A percentile compares a stretch with the other conserved stretches of the same genome.
phyloP scores from a whole-genome alignment of 2,329 filamentous ascomycete genomes.

The Ceratocystis variospora region DNA sequence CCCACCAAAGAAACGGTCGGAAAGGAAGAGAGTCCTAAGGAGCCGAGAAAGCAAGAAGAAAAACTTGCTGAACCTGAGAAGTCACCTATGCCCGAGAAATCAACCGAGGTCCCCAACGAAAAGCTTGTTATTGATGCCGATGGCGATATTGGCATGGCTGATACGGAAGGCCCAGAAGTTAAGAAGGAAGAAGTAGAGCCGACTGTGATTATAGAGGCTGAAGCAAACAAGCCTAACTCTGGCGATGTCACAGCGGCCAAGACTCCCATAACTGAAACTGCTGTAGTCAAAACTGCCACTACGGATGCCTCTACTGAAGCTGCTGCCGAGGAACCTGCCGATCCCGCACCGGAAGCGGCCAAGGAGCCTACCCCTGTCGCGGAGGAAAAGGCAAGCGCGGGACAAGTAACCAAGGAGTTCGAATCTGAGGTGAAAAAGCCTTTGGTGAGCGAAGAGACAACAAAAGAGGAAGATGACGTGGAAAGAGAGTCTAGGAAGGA shows the following conservation, averaged over 20 bases:
- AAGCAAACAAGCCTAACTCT: background rate
- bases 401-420: conserved; percentile 15
- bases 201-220: conserved; percentile 6
- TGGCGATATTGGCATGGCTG: conserved; percentile 17
- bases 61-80: conserved; percentile 19
- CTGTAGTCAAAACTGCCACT: background rate
- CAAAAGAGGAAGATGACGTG: conserved; percentile 23
- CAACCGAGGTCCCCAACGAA: conserved; percentile 15
- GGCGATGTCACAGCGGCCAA: background rate
- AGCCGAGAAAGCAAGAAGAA: conserved; percentile 18
- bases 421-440: conserved; percentile 20
- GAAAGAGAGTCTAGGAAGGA: conserved; percentile 20
- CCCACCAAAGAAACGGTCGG: conserved; percentile 23
- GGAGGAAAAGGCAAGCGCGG: background rate
- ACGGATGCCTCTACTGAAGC: background rate
- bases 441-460: conserved; percentile 19
- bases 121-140: conserved; percentile 16
- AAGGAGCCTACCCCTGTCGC: background rate
- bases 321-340: background rate
- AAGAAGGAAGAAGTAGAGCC: conserved; percentile 16
- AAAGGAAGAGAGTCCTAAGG: conserved; percentile 21
- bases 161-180: conserved; percentile 5
- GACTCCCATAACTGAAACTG: background rate
- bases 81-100: background rate
- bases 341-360: background rate